Evolutionary conservation across 148 eudicot species (phyloP), one percentile per base, ranked within the genome.

Genomic region (Nepenthes mirabilis): DNA sequence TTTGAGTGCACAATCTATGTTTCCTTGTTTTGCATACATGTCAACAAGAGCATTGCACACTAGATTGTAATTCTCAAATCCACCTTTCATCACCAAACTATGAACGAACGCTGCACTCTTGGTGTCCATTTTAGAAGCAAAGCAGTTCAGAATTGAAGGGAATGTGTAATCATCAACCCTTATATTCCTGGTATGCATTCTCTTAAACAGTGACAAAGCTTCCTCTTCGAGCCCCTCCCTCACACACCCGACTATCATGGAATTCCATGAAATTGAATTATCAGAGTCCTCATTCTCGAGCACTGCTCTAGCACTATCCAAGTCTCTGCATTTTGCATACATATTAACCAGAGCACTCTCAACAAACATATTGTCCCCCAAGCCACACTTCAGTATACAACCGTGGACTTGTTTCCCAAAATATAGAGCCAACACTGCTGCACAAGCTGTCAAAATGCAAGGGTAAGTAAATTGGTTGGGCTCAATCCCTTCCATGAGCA

Each of bases 31-130:
- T 58, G 85, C 91, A 71, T 84, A 90, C 83, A 77, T 74, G 62
- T 87, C 87, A 48, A 90, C 64, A 11, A 87, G 91, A 59, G 97
- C 88, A 72, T 90, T 90, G 78, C 78, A 77, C 40, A 90, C 85
- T 52, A 71, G 77, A 45, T 62, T 70, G 65, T 70, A 73, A 64
- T 35, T 60, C 70, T 77, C 79, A 64, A 77, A 82, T 47, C 97
- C 95, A 55, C 74, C 68, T 79, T 79, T 90, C 33, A 90, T 62
- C n/a, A 75, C 69, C 76, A 82, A 65, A 58, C 80, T 72, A 66
- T 90, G 97, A 50, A 82, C 57, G 33, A 80, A 73, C 67, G 75
- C 63, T 47, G 82, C 84, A 65, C 59, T 59, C 60, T 33, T 61
- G 47, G 73, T 55, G 58, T 78, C 83, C 58, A 62, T 69, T 13